A percentile compares a stretch with the other conserved stretches of the same genome.
phyloP scores from a whole-genome alignment of 2,329 filamentous ascomycete genomes.

The Colletotrichum agaves region DNA sequence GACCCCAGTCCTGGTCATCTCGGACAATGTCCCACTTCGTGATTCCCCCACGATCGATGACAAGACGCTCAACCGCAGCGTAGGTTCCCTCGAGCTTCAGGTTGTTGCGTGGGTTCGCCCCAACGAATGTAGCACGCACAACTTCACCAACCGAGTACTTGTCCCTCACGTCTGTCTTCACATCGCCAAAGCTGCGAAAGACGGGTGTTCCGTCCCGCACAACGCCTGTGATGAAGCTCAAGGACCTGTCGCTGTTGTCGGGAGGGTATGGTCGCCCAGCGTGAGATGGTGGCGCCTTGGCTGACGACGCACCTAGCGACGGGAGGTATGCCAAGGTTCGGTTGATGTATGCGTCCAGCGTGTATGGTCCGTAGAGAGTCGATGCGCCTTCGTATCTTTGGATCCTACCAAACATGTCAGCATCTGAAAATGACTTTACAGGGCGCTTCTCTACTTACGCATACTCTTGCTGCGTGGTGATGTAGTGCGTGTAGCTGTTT shows the following conservation, averaged over 20 bases:
- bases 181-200: constrained; percentile 76
- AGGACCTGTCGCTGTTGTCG: constrained; percentile 78
- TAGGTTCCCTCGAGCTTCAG: constrained; percentile 82
- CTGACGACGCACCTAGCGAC: constrained; percentile 15
- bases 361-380: constrained; percentile 86
- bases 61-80: constrained; percentile 76
- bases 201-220: constrained; percentile 75
- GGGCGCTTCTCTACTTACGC: constrained; percentile 41
- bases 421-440: constrained; percentile 36
- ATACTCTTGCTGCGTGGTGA: constrained; percentile 76
- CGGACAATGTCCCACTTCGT: constrained; percentile 72
- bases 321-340: constrained; percentile 59
- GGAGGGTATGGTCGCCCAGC: constrained; percentile 72
- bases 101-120: constrained; percentile 90
- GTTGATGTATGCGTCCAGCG: constrained; percentile 88
- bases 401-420: constrained; percentile 51
- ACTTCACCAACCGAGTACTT: constrained; percentile 67
- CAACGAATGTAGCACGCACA: constrained; percentile 78
- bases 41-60: constrained; percentile 42
- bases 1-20: constrained; percentile 84
- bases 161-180: constrained; percentile 63
- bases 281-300: constrained; percentile 30
- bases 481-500: constrained; percentile 88
- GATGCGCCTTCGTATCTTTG: constrained; percentile 93
- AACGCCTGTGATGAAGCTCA: constrained; percentile 84